Percentiles rank a stretch among this genome's conserved stretches.
Conservation (phyloP, 2,329 filamentous ascomycete species). For the Neofusicoccum umdonicola region DNA sequence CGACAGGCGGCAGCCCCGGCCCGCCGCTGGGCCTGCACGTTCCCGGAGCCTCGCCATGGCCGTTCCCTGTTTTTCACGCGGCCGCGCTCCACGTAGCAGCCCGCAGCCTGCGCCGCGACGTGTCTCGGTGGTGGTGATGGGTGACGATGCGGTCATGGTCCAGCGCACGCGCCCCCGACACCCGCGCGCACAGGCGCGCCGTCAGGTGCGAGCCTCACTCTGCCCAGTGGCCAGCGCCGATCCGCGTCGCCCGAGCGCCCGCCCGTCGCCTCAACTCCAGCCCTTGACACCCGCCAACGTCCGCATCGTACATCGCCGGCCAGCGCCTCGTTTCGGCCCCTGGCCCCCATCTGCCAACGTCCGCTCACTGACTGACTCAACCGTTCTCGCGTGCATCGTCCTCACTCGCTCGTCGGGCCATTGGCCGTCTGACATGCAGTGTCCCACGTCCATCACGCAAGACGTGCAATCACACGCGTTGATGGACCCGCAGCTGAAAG, state of each 20-base stretch:
- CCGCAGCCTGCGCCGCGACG: background rate
- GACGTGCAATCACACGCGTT: background rate
- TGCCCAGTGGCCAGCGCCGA: too few relatives aligned
- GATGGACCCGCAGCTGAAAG: background rate
- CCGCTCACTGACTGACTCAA: too few relatives aligned
- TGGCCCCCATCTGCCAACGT: too few relatives aligned
- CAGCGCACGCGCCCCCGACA: background rate
- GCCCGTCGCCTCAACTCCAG: background rate
- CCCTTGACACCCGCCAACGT: background rate
- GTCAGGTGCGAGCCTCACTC: background rate
- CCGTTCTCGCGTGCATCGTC: too few relatives aligned
- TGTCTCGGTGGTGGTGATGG: conserved; percentile 5
- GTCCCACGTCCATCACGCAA: too few relatives aligned
- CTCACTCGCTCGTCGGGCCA: too few relatives aligned
- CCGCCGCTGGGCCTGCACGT: background rate
- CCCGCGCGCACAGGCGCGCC: background rate
- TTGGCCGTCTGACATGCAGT: too few relatives aligned
- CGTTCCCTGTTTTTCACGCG: conserved; percentile 13
- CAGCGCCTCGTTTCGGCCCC: too few relatives aligned
- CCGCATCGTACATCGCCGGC: too few relatives aligned
- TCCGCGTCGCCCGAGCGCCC: too few relatives aligned
- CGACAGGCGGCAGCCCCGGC: conserved; percentile 7
- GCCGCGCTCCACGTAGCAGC: conserved; percentile 1
- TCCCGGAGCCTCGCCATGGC: conserved; percentile 1
- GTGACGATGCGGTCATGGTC: background rate